A percentile compares a stretch with the other conserved stretches of the same genome.
Evolutionary conservation across 805 yeast genomes (phyloP).

Genomic region (Candida arabinofermentans): DNA sequence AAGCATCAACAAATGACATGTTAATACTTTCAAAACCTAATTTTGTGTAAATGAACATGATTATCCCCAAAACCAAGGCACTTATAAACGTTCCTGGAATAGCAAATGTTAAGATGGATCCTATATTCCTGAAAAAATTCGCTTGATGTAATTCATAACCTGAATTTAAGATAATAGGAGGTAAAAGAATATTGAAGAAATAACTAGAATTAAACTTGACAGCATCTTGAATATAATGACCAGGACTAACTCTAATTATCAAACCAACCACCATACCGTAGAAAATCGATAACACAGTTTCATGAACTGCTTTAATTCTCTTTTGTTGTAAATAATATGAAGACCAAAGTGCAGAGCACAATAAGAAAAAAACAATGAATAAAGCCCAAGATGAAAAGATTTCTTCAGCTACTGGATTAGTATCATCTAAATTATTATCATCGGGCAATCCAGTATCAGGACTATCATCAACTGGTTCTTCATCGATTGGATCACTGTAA

Average conservation of each 20-base stretch:
- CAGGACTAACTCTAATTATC: constrained; percentile 86
- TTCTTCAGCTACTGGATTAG: constrained; percentile 89
- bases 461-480: constrained; percentile 32
- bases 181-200: constrained; percentile 88
- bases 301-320: constrained; percentile 93
- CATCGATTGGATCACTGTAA: constrained; percentile 31
- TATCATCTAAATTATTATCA: constrained; percentile 46
- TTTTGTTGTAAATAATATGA: constrained; percentile 88
- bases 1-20: constrained; percentile 93
- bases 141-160: constrained; percentile 97
- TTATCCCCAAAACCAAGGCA: constrained; percentile 84
- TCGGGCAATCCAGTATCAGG: constrained; percentile 48
- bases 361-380: constrained; percentile 73
- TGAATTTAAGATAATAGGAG: constrained; percentile 93
- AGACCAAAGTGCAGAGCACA: constrained; percentile 91
- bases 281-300: constrained; percentile 91
- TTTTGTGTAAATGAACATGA: constrained; percentile 84
- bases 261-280: constrained; percentile 96
- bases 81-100: constrained; percentile 95
- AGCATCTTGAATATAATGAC: constrained; percentile 95
- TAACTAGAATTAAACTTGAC: constrained; percentile 93
- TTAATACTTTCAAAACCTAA: constrained; percentile 85
- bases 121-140: constrained; percentile 88
- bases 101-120: constrained; percentile 88
- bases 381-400: constrained; percentile 97